These are phyloP conservation scores for Cladochytrium replicatum DNA, from an alignment of 192 early-diverging fungal species.

Conservation along the genomic window DNA sequence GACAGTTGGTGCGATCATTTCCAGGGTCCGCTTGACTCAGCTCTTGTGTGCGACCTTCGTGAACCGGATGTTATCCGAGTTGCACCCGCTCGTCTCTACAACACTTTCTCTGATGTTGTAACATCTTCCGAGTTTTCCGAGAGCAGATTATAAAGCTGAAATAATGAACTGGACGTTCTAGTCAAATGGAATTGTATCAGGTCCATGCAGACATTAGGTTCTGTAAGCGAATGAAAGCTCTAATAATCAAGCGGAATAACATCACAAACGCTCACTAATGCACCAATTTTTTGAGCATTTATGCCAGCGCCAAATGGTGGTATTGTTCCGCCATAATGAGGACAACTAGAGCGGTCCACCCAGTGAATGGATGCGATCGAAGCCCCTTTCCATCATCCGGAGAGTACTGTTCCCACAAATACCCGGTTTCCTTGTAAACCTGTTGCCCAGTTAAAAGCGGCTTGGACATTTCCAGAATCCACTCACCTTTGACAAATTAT, in stretches of 20 bases:
- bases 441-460: constrained; percentile 9
- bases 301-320: no score
- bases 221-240: no score
- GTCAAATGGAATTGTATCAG: no score
- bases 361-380: constrained; percentile 89
- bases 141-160: no score
- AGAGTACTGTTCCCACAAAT: constrained; percentile 89
- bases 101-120: constrained; percentile 77
- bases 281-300: no score
- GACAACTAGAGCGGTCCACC: constrained; percentile 79
- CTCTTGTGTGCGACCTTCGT: constrained; percentile 78
- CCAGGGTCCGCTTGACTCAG: constrained; percentile 43
- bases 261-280: no score
- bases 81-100: constrained; percentile 84
- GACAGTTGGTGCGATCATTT: constrained; percentile 64
- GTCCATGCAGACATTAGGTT: no score
- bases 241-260: no score
- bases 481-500: constrained; percentile 59
- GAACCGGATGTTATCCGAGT: constrained; percentile 86
- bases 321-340: constrained; percentile 82
- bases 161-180: no score
- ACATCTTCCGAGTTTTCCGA: no score
- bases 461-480: background rate
- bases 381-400: constrained; percentile 59
- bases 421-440: constrained; percentile 67